Conservation (phyloP, 306 rosid species). For the Parietaria judaica region DNA sequence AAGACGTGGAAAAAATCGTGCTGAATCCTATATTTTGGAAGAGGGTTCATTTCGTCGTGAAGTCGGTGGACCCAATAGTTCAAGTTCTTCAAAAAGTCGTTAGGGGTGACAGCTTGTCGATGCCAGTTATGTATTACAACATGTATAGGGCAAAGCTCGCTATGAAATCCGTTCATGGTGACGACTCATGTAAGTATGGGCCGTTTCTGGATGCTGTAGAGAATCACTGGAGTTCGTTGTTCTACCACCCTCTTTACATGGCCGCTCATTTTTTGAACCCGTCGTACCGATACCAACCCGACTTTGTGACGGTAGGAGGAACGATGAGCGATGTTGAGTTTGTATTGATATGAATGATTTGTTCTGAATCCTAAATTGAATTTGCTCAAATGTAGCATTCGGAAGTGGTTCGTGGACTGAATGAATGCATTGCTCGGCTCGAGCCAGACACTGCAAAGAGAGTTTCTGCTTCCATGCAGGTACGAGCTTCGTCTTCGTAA, state of each 20-base stretch:
- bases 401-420: constrained; percentile 79
- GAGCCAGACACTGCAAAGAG: constrained; percentile 72
- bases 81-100: constrained; percentile 68
- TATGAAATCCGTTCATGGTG: constrained; percentile 59
- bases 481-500: constrained; percentile 16
- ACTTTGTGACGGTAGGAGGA: constrained; percentile 66
- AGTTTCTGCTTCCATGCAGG: constrained; percentile 90
- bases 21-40: constrained; percentile 73
- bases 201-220: constrained; percentile 88
- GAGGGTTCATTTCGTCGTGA: constrained; percentile 58
- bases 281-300: constrained; percentile 72
- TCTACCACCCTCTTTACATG: constrained; percentile 75
- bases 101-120: constrained; percentile 57
- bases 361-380: not conserved
- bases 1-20: constrained; percentile 73
- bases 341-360: not conserved
- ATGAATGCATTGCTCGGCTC: constrained; percentile 76
- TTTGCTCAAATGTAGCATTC: constrained; percentile 45
- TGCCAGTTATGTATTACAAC: constrained; percentile 67
- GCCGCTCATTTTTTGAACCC: constrained; percentile 95
- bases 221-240: constrained; percentile 60
- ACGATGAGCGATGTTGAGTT: constrained; percentile 18
- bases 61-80: constrained; percentile 74
- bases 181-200: constrained; percentile 66
- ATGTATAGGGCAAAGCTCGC: constrained; percentile 77